Base-by-base conservation (phyloP, 2,329 filamentous ascomycete species). In the Xylariaceae sp. region DNA sequence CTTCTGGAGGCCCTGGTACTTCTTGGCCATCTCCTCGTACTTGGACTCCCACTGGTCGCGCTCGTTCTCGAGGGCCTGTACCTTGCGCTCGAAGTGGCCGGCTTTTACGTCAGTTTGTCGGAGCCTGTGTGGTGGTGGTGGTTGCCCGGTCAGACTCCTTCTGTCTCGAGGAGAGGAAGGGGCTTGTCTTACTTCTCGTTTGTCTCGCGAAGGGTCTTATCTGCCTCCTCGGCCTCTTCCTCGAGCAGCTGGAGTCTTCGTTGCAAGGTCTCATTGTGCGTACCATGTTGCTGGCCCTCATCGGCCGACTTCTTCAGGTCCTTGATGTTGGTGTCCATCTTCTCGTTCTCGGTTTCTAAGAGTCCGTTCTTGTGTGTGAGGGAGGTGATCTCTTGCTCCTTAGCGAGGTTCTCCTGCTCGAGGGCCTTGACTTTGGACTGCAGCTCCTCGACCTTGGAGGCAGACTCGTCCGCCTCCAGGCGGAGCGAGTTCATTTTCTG, bases 51-150 rank as follows among this genome's bases (percentile, higher is more conserved):
- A 95, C 65, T 89, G 79, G 65, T 95, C 88, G 55, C 86, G 83
- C 61, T 89, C 78, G 57, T 77, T 72, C 70, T 98, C 92, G 57
- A 95, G 80, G 55, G 92, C 90, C 67, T 95, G 87, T 52, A 96
- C 92, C 75, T 96, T 96, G 68, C 92, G 92, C 73, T 98, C 92
- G 67, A 90, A 96, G 72, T 98, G 90, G 55, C 90, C 92, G 57
- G 90, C 89, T 76, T 96, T 96, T 69, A 96, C 88, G 63, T 98
- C 92, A 68, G 92, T 95, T 72, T 94, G 89, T 63, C 92, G 89
- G 59, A 96, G 86, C 71, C 92, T 98, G 39, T 51, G 27, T 43
- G 22, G 29, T 17, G 14, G 16, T 19, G 12, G 12, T 23, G 21
- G 8, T 23, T 8, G 21, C 21, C 8, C 21, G 21, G 12, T 23